These are phyloP conservation scores for Vachellia pachyceras DNA, from an alignment of 306 rosid genomes.

Conservation along the genomic window DNA sequence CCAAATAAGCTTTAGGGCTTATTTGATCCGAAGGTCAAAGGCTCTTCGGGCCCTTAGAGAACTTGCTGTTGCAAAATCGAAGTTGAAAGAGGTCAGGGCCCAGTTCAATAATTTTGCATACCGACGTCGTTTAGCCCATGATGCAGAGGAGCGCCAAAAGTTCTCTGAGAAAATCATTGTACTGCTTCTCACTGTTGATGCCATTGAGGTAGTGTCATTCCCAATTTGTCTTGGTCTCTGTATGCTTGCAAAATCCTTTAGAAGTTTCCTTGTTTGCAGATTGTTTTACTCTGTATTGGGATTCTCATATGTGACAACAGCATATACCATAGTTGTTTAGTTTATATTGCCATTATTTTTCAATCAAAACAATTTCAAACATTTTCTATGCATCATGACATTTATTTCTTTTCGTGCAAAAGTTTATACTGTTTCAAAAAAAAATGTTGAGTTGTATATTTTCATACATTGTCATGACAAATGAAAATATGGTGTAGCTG, in stretches of 20 bases:
- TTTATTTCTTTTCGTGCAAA: background rate
- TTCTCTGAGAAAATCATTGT: constrained; percentile 72
- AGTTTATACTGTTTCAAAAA: no score
- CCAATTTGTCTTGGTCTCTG: background rate
- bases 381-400: background rate
- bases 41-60: constrained; percentile 75
- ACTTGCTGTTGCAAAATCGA: constrained; percentile 66
- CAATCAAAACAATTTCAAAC: background rate
- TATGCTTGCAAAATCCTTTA: background rate
- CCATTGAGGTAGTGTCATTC: constrained; percentile 56
- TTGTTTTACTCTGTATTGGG: background rate
- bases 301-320: background rate
- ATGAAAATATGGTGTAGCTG: background rate
- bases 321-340: background rate
- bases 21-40: constrained; percentile 67
- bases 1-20: constrained; percentile 67
- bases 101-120: constrained; percentile 64
- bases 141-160: constrained; percentile 67
- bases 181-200: constrained; percentile 73
- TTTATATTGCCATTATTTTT: background rate
- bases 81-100: constrained; percentile 65
- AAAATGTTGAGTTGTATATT: background rate
- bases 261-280: background rate
- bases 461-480: background rate
- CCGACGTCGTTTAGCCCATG: constrained; percentile 48